Conservation (phyloP, 2,329 filamentous ascomycete genomes). For the Endothia cerciana region DNA sequence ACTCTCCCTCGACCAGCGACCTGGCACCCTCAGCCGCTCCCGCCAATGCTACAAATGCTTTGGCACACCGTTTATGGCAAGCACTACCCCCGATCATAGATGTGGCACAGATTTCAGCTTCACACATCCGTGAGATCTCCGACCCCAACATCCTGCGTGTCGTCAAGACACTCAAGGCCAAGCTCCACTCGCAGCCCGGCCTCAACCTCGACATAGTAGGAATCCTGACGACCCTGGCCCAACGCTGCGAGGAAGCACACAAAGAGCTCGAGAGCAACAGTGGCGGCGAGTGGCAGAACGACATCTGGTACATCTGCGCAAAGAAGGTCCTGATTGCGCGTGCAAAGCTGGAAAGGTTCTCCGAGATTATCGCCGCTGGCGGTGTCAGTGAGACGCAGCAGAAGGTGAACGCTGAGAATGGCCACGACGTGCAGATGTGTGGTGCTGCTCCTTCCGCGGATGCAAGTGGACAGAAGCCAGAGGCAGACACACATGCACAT, state of each 20-base stretch:
- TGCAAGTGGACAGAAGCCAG: neutral
- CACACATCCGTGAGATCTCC: slow-evolving; percentile 35
- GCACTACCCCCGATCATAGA: slow-evolving; percentile 18
- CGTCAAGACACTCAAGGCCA: slow-evolving; percentile 45
- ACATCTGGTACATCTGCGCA: slow-evolving; percentile 53
- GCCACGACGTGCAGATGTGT: neutral
- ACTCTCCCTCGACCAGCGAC: neutral
- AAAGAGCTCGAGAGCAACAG: slow-evolving; percentile 38
- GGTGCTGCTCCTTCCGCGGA: neutral
- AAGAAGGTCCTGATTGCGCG: slow-evolving; percentile 52
- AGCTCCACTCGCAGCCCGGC: slow-evolving; percentile 48
- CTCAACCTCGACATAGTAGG: slow-evolving; percentile 49
- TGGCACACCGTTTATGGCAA: neutral
- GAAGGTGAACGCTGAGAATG: neutral
- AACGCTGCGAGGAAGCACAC: slow-evolving; percentile 49
- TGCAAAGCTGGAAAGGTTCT: slow-evolving; percentile 51
- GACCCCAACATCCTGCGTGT: slow-evolving; percentile 46
- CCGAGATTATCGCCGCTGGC: slow-evolving; percentile 46
- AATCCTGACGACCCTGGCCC: slow-evolving; percentile 46
- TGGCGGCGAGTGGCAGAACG: slow-evolving; percentile 45
- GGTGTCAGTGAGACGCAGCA: slow-evolving; percentile 27
- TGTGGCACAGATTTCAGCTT: slow-evolving; percentile 25
- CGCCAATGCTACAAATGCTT: neutral
- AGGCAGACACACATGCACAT: neutral
- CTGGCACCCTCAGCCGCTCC: neutral